Conservation (phyloP, 352 stramenopile genomes). For the Globisporangium heterothallicum region DNA sequence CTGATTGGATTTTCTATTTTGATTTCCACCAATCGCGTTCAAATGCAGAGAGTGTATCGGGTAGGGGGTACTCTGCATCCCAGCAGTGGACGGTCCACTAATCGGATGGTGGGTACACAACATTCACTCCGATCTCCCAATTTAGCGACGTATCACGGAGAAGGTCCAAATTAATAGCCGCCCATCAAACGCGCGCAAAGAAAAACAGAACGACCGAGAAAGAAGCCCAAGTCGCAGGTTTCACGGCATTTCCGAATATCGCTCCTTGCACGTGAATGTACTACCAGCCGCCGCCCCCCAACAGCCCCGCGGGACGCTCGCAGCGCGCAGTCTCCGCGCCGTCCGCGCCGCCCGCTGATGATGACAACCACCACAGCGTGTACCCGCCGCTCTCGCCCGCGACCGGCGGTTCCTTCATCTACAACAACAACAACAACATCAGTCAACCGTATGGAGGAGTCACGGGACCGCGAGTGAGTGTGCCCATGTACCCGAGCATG, state of each 20-base stretch:
- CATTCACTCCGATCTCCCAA: too few relatives aligned
- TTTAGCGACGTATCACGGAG: too few relatives aligned
- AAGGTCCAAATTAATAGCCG: too few relatives aligned
- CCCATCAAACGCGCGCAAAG: too few relatives aligned
- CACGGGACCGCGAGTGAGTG: slow-evolving; percentile 3
- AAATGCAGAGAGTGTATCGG: neutral
- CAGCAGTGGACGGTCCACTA: neutral
- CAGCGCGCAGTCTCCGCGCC: slow-evolving; percentile 28
- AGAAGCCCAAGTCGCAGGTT: neutral
- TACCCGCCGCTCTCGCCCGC: slow-evolving; percentile 20
- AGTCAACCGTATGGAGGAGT: neutral
- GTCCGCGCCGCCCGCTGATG: slow-evolving; percentile 32
- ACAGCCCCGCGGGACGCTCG: neutral
- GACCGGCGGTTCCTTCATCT: slow-evolving; percentile 21
- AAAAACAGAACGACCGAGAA: neutral
- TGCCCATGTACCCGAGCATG: slow-evolving; percentile 8
- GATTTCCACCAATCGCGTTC: neutral
- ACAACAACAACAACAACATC: slow-evolving; percentile 12
- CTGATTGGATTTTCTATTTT: neutral
- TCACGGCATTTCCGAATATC: neutral
- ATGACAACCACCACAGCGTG: slow-evolving; percentile 10
- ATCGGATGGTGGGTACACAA: neutral
- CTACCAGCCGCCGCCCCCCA: slow-evolving; percentile 7
- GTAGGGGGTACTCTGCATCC: neutral
- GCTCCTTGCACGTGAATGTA: slow-evolving; percentile 1